Conservation (phyloP, 805 yeast species). For the Brettanomyces custersianus region DNA sequence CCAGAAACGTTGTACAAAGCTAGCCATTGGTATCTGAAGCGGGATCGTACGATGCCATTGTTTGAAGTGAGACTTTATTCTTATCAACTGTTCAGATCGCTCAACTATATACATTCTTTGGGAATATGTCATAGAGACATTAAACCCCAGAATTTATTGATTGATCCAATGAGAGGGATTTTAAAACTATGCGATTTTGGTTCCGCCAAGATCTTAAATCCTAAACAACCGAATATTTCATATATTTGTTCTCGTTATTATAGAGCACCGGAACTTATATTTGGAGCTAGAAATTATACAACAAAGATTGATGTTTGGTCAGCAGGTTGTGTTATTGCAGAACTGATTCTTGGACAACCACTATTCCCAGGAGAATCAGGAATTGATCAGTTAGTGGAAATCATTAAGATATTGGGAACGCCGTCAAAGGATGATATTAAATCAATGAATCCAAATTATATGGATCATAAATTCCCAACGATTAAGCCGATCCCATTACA, state of each 20-base stretch:
- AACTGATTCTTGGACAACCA: constrained; percentile 89
- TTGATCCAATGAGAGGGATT: constrained; percentile 77
- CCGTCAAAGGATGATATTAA: constrained; percentile 88
- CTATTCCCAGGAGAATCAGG: constrained; percentile 97
- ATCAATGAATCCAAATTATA: constrained; percentile 93
- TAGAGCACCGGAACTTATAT: constrained; percentile 94
- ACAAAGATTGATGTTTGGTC: constrained; percentile 98
- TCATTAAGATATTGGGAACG: constrained; percentile 91
- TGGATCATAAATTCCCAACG: constrained; percentile 91
- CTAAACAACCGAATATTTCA: constrained; percentile 89
- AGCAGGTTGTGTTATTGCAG: constrained; percentile 98
- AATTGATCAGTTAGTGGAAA: constrained; percentile 93
- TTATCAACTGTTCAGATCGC: constrained; percentile 65
- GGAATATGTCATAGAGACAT: constrained; percentile 89
- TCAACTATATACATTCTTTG: constrained; percentile 67
- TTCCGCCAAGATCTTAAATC: constrained; percentile 82
- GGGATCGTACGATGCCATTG: constrained; percentile 74
- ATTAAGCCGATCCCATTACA: constrained; percentile 69
- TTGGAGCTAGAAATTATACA: constrained; percentile 94
- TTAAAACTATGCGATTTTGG: constrained; percentile 96
- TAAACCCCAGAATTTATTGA: constrained; percentile 81
- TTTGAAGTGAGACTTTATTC: constrained; percentile 83
- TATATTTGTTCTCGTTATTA: constrained; percentile 95
- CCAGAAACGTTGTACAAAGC: constrained; percentile 97
- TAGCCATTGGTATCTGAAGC: constrained; percentile 71